Evolutionary conservation across 139 green algal species (phyloP).

Genomic region (Chlorella sp.): DNA sequence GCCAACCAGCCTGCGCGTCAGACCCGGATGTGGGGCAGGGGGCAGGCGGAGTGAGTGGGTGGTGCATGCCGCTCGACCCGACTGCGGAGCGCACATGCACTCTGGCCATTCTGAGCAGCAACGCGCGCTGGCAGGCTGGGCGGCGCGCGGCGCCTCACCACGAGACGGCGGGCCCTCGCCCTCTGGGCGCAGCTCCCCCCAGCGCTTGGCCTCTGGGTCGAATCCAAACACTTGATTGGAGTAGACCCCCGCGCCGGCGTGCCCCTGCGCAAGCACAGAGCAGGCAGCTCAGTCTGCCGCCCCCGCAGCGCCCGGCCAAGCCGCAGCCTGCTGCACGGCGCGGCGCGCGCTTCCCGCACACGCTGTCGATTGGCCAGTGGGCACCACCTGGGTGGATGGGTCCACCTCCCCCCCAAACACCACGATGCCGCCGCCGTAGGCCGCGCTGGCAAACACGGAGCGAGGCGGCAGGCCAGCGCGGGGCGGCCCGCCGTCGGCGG

Average conservation of each 20-base stretch:
- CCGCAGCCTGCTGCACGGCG: too few species aligned
- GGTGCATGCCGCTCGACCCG: background rate
- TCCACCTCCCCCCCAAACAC: slow-evolving; percentile 63
- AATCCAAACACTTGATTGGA: slow-evolving; percentile 23
- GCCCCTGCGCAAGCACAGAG: background rate
- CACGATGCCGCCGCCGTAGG: slow-evolving; percentile 38
- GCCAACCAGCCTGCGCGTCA: slow-evolving; percentile 48
- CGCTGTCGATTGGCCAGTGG: slow-evolving; percentile 51
- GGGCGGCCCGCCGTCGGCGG: too few species aligned
- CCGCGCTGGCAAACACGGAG: slow-evolving; percentile 45
- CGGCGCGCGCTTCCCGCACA: too few species aligned
- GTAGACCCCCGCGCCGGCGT: slow-evolving; percentile 53
- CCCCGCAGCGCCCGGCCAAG: too few species aligned
- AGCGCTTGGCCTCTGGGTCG: too few species aligned
- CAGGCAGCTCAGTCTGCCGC: too few species aligned
- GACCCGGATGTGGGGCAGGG: background rate
- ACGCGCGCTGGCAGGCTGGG: too few species aligned
- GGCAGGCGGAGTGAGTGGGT: background rate
- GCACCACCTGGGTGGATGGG: slow-evolving; percentile 46
- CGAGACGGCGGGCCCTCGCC: slow-evolving; percentile 31
- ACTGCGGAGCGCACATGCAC: too few species aligned
- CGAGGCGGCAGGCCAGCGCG: slow-evolving; percentile 28
- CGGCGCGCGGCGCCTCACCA: too few species aligned
- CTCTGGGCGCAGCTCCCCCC: slow-evolving; percentile 14
- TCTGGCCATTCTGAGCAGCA: too few species aligned